Base-by-base conservation (phyloP, 164 flowering plant species). In the Cinnamomum micranthum region DNA sequence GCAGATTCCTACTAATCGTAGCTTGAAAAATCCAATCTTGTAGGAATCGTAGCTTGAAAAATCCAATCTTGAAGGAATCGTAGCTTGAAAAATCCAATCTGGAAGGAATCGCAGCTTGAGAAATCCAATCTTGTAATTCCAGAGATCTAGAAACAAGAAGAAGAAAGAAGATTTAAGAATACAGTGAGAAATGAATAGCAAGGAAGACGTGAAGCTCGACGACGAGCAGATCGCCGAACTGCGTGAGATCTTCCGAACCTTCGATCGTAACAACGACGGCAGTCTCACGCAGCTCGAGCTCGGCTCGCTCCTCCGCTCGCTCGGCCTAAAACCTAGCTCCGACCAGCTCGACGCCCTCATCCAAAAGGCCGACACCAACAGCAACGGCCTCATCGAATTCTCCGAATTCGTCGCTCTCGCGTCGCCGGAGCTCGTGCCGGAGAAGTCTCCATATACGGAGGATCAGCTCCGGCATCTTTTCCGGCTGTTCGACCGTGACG, bases 231-330 rank as follows among this genome's bases (percentile, higher is more conserved):
- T 93, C 1, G 81, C 91, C 0, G 97, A 93, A 78, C 86, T 93
- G 2, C 86, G 94, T 0, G 95, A 92, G 66, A 91, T 94, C 25
- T 94, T 94, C 84, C 86, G 94, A 6, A 82, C 94, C 0, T 94
- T 94, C 73, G 98, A 94, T 73, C 80, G 91, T 65, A 89, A 92
- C 88, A 85, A 90, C 68, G 97, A 94, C 77, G 97, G 98, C 0
- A 94, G 98, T 84, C 79, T 94, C 14, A 92, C 97, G 6, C 92
- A 91, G 79, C 87, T 92, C 5, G 97, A 92, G 83, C 88, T 94
- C n/a, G 95, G 91, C 3, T 87, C 97, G 5, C 88, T 94, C 3
- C 80, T 94, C 22, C 86, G 98, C 22, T 86, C 98, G 0, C 85
- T 92, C 0, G 97, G 97, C 2, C 80, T 92, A 20, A 88, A 89